A percentile compares a stretch with the other conserved stretches of the same genome.
These are phyloP conservation scores for Fusarium sp. DNA, from an alignment of 2,329 filamentous ascomycete genomes.

Conservation along the genomic window DNA sequence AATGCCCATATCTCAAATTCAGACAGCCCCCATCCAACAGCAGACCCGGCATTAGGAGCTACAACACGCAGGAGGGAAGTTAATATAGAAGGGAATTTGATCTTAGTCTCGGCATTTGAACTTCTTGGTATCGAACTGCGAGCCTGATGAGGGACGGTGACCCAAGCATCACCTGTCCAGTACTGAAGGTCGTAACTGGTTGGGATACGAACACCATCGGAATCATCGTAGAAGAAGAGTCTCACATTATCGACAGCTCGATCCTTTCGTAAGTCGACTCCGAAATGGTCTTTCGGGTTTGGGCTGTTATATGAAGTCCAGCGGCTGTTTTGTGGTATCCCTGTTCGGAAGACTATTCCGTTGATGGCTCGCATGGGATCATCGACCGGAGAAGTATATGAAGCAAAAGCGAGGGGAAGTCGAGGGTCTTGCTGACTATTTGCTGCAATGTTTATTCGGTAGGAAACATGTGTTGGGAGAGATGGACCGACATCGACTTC, in stretches of 20 bases:
- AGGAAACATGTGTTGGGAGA: not conserved
- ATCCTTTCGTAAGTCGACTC: not conserved
- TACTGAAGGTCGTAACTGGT: not conserved
- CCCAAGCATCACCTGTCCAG: not conserved
- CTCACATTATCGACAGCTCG: not conserved
- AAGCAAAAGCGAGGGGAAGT: not conserved
- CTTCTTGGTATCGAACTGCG: not conserved
- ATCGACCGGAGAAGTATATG: not conserved
- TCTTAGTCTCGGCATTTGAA: not conserved
- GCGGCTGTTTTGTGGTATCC: not conserved
- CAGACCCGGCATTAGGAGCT: not conserved
- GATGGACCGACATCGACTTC: not conserved
- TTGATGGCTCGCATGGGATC: not conserved
- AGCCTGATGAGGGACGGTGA: not conserved
- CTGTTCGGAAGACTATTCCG: not conserved
- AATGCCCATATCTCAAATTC: not conserved
- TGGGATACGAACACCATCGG: not conserved
- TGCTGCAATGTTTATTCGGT: not conserved
- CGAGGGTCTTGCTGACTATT: not conserved
- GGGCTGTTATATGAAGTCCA: not conserved
- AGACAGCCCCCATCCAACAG: not conserved
- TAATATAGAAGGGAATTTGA: not conserved
- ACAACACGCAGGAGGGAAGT: not conserved
- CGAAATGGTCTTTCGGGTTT: not conserved
- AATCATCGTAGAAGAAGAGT: not conserved